Conservation (phyloP, 345 rosid genomes). For the Lepidium sativum region DNA sequence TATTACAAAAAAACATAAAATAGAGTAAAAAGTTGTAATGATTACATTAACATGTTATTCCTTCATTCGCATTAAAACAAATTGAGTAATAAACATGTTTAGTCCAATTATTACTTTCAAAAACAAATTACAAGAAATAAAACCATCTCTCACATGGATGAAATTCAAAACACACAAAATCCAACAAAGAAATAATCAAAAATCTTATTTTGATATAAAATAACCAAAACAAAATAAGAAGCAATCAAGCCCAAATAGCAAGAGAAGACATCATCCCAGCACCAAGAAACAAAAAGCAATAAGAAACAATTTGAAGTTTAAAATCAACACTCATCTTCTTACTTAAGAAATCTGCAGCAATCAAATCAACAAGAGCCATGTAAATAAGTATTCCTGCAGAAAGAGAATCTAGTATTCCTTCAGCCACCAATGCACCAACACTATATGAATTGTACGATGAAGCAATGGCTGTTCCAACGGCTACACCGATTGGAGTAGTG, state of each 20-base stretch:
- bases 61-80: no score
- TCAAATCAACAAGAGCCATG: constrained; percentile 90
- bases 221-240: not conserved
- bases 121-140: not conserved
- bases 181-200: not conserved
- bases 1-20: no score
- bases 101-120: not conserved
- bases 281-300: constrained; percentile 74
- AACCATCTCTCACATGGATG: not conserved
- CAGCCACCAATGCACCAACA: constrained; percentile 47
- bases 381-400: constrained; percentile 88
- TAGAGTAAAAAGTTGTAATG: no score
- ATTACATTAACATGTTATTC: no score
- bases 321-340: constrained; percentile 89
- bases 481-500: constrained; percentile 67
- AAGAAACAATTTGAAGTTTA: constrained; percentile 60
- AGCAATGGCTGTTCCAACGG: constrained; percentile 56
- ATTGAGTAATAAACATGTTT: not conserved
- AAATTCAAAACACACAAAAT: not conserved
- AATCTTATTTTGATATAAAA: not conserved
- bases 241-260: constrained; percentile 64
- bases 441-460: constrained; percentile 58
- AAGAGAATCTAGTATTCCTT: constrained; percentile 74
- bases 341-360: constrained; percentile 87
- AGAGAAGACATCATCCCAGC: constrained; percentile 84